Evolutionary conservation across 176 grass and related monocot genomes (phyloP).

Genomic region (Urochloa ruziziensis): DNA sequence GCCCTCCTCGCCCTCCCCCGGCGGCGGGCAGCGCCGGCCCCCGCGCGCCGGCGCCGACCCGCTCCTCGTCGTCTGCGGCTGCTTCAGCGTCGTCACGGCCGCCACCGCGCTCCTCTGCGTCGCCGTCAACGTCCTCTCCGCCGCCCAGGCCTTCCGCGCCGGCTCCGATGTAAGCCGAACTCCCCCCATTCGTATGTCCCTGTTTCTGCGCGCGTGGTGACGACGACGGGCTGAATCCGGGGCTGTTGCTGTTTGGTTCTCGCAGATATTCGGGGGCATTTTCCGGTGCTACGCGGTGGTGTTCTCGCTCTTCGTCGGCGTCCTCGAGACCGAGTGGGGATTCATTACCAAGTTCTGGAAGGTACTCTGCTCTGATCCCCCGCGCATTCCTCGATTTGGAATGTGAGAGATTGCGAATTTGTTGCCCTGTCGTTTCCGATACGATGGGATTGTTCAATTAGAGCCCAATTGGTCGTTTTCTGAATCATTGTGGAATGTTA

Average conservation of each 20-base stretch:
- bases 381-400: not conserved
- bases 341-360: conserved; percentile 65
- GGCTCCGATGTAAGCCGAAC: conserved; percentile 42
- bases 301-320: conserved; percentile 67
- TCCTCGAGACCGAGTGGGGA: conserved; percentile 87
- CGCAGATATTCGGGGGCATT: conserved; percentile 83
- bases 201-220: not conserved
- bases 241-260: not conserved
- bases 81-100: too few relatives aligned
- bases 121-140: conserved; percentile 79
- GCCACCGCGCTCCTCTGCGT: conserved; percentile 21
- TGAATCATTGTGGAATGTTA: not conserved
- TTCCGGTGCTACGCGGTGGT: conserved; percentile 88
- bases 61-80: too few relatives aligned
- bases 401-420: not conserved
- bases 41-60: too few relatives aligned
- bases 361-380: conserved; percentile 5
- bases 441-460: not conserved
- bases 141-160: conserved; percentile 60
- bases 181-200: too few relatives aligned
- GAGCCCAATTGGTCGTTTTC: not conserved
- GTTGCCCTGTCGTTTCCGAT: not conserved
- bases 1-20: too few relatives aligned
- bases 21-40: too few relatives aligned
- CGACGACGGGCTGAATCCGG: not conserved